Evolutionary conservation across 2,329 filamentous ascomycete species (phyloP), one percentile per base, ranked within the genome.

Genomic region (Epicoccum sorghinum): DNA sequence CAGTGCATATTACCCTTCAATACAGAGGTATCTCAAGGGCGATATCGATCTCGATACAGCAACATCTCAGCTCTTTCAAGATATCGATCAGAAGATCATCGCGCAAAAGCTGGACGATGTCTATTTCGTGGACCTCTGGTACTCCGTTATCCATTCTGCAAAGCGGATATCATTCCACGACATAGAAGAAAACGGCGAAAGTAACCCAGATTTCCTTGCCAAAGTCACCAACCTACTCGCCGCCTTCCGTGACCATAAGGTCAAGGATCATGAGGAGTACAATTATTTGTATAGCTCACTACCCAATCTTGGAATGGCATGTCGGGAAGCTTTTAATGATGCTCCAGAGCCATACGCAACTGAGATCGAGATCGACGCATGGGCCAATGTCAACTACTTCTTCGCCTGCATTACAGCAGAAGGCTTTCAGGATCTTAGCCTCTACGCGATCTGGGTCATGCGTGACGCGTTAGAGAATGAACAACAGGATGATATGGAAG

Each of bases 341-440:
- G 18, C 30, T 5, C 72, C 72, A 2, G 51, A 52, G 9, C 33
- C 52, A 12, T 51, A n/a, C 58, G 65, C 44, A 57, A 58, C 60
- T 7, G 47, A 59, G 0, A 37, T 59, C 4, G 72, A 75, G 43
- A 57, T 64, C 13, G 52, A 64, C 36, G 69, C 69, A 4, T 73
- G 65, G 66, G 52, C 70, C 3, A 74, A 72, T 24, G 47, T 66
- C 27, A 71, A 75, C 39, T 65, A 61, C 55, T 73, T 74, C 59
- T 62, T 62, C 24, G 71, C 70, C 2, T 51, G 55, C 4, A 23
- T 73, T 1, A 66, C 65, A 1, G 39, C 50, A n/a, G 55, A 59
- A 9, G 52, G 52, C 0, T 7, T 71, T 1, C 14, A 37, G 0
- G 63, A 68, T 32, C 47, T 58, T 23, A 65, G 60, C 35, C 36